Conservation (phyloP, 2,329 filamentous ascomycete species). For the Lachnellula arida region DNA sequence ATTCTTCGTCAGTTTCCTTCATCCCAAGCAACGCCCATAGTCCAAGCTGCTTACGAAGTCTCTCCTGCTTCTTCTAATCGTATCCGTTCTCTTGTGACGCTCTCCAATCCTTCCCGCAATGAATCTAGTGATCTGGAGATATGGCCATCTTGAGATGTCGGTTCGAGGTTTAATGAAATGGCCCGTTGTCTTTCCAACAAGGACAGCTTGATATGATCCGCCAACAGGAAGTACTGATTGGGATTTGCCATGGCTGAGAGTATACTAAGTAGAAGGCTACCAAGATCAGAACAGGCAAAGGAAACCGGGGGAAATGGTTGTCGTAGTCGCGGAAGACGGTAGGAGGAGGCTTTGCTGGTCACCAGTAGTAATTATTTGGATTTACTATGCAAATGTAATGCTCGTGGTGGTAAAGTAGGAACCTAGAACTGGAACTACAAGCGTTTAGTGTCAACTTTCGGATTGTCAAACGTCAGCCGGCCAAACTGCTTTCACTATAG, state of each 20-base stretch:
- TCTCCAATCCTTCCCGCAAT: constrained; percentile 72
- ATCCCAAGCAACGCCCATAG: background rate
- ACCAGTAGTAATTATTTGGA: background rate
- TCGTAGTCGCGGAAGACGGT: background rate
- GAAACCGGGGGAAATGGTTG: background rate
- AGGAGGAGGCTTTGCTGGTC: too few relatives aligned
- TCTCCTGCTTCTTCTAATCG: constrained; percentile 61
- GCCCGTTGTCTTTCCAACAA: constrained; percentile 88
- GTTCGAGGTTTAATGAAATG: constrained; percentile 71
- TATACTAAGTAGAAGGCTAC: background rate
- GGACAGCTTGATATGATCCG: constrained; percentile 95
- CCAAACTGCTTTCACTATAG: background rate
- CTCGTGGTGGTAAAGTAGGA: background rate
- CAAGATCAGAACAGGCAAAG: background rate
- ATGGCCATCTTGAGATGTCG: constrained; percentile 71
- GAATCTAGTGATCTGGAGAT: constrained; percentile 86
- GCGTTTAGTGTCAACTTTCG: background rate
- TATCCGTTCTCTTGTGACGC: constrained; percentile 59
- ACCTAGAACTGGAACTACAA: background rate
- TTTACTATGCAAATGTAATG: too few relatives aligned
- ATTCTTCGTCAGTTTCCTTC: constrained; percentile 6
- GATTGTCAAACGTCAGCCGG: background rate
- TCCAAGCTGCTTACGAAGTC: constrained; percentile 46
- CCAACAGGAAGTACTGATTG: constrained; percentile 83
- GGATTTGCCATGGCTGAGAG: constrained; percentile 47